Percentiles rank a stretch among this genome's conserved stretches.
phyloP scores from a whole-genome alignment of 257 asterid species.

The Orobanche coerulescens region DNA sequence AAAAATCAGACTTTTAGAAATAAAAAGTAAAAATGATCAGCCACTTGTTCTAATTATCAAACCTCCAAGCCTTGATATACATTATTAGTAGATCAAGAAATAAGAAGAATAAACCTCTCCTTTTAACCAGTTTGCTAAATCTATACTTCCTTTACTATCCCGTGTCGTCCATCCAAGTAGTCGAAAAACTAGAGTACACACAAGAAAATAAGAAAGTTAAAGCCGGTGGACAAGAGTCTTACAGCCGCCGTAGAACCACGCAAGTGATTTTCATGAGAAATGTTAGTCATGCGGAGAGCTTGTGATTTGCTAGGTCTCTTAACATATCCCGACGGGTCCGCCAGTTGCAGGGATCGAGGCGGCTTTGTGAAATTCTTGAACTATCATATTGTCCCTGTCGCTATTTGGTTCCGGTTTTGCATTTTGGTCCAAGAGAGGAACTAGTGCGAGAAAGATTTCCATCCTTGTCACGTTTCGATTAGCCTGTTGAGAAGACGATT shows the following conservation, averaged over 20 bases:
- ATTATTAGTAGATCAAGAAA: constrained; percentile 19
- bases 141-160: constrained; percentile 12
- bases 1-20: no score
- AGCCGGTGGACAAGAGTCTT: not conserved
- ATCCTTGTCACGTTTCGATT: constrained; percentile 58
- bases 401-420: constrained; percentile 32
- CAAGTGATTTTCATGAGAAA: constrained; percentile 23
- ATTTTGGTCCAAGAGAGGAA: constrained; percentile 54
- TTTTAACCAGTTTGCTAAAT: not conserved
- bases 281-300: constrained; percentile 43
- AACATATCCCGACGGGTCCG: constrained; percentile 35
- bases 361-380: constrained; percentile 33
- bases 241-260: not conserved
- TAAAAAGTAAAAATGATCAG: constrained; percentile 1
- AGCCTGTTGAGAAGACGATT: constrained; percentile 36
- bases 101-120: not conserved
- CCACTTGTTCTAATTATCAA: constrained; percentile 10
- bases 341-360: constrained; percentile 33
- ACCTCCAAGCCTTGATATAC: constrained; percentile 20
- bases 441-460: constrained; percentile 58
- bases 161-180: not conserved
- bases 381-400: constrained; percentile 25
- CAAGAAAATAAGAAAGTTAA: not conserved
- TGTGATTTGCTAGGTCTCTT: constrained; percentile 38
- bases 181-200: not conserved